These are phyloP conservation scores for Kuraishia piskuri DNA, from an alignment of 805 yeast species.

Conservation along the genomic window DNA sequence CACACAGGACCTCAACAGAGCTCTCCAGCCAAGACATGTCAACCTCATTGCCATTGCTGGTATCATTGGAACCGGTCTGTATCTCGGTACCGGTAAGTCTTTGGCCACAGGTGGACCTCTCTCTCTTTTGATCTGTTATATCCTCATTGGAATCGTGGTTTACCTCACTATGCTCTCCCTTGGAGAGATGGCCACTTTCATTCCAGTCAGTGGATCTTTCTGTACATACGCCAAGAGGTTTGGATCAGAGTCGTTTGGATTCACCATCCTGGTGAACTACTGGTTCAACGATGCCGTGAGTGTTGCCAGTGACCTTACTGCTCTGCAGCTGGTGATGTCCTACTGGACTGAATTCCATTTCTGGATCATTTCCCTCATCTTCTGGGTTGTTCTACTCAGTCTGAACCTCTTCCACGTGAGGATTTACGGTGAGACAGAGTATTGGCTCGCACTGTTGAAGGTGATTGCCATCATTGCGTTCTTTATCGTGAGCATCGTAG, in stretches of 20 bases:
- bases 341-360: slow-evolving; percentile 42
- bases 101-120: slow-evolving; percentile 44
- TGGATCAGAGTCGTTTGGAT: slow-evolving; percentile 43
- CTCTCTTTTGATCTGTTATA: slow-evolving; percentile 39
- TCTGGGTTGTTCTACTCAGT: slow-evolving; percentile 40
- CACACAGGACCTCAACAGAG: slow-evolving; percentile 21
- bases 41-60: slow-evolving; percentile 43
- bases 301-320: slow-evolving; percentile 39
- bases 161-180: slow-evolving; percentile 43
- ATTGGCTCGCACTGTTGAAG: slow-evolving; percentile 55
- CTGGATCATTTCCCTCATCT: slow-evolving; percentile 43
- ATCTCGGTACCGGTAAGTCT: slow-evolving; percentile 44
- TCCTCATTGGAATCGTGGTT: slow-evolving; percentile 40
- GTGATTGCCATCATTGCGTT: slow-evolving; percentile 51
- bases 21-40: slow-evolving; percentile 23
- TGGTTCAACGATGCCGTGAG: slow-evolving; percentile 44
- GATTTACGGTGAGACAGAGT: slow-evolving; percentile 56
- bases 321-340: slow-evolving; percentile 33
- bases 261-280: slow-evolving; percentile 40
- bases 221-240: slow-evolving; percentile 40
- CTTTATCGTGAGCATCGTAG: slow-evolving; percentile 47
- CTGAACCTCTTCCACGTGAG: slow-evolving; percentile 42
- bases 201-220: slow-evolving; percentile 49
- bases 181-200: slow-evolving; percentile 48
- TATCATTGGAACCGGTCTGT: slow-evolving; percentile 44